Evolutionary conservation across 2,329 filamentous ascomycete species (phyloP), one percentile per base, ranked within the genome.

Genomic region (Rosellinia necatrix): DNA sequence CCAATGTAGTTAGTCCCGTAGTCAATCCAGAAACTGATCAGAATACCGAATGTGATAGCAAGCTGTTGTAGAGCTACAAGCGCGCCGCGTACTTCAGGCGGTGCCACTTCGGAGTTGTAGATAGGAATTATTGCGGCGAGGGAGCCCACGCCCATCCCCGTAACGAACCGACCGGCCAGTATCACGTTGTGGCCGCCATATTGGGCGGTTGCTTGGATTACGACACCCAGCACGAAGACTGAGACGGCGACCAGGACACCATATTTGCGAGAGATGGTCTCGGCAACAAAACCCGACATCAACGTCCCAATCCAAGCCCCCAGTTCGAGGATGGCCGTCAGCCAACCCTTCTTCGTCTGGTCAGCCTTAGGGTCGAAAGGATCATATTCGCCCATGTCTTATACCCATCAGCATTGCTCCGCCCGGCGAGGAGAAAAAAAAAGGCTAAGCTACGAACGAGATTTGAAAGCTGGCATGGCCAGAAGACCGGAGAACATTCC

Each of bases 251-350:
- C 78, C 13, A 91, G 72, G 52, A 91, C 85, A 6, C 83, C 81
- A 60, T 87, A 86, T 70, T 91, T 91, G 42, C 89, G 80, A 1
- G 85, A 88, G 46, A 86, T 70, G 3, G 80, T 76, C 67, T 92
- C 89, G 15, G 88, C 88, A n/a, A 91, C 70, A 66, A 88, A 88
- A 1, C 88, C 86, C 2, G 84, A 88, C 35, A 88, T 77, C 3
- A 92, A 72, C 0, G 86, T 83, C 32, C 89, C 89, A n/a, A 90
- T 68, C 88, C 88, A 92, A 38, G 88, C 89, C 49, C 89, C 89
- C 2, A 92, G 81, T 68, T 91, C 88, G 22, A 92, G 82, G 61
- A 91, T 90, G 2, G 88, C 78, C 1, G 81, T 84, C 4, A 86
- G 68, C 82, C 81, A 85, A 13, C 82, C 82, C 64, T 84, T 84